Conservation (phyloP, 176 grass and related monocot species). For the Ensete ventricosum region DNA sequence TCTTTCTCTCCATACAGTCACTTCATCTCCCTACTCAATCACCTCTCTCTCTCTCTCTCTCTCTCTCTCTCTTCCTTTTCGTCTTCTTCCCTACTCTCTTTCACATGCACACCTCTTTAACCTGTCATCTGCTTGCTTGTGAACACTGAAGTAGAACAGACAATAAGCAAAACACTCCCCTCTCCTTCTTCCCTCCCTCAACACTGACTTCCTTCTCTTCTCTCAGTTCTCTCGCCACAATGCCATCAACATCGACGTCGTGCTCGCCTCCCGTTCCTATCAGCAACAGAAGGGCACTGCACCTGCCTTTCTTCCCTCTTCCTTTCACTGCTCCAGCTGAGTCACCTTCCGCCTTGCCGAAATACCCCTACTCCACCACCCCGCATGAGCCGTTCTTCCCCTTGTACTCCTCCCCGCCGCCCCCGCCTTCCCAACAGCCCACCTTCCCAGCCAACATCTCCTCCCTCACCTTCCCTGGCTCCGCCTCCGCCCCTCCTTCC, state of each 20-base stretch:
- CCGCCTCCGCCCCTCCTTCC: conserved; percentile 15
- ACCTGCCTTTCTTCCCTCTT: conserved; percentile 41
- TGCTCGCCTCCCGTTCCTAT: neutral
- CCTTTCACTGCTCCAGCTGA: conserved; percentile 26
- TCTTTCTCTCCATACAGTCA: neutral
- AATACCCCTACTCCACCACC: conserved; percentile 20
- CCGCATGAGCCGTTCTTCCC: neutral
- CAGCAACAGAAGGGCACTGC: conserved; percentile 28
- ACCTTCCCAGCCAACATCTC: conserved; percentile 30
- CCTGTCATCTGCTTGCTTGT: too few species aligned
- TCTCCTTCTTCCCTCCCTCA: neutral
- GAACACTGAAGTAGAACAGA: too few species aligned
- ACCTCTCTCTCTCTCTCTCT: too few species aligned
- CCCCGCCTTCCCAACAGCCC: neutral
- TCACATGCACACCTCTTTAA: too few species aligned
- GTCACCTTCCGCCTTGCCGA: conserved; percentile 1
- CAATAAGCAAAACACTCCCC: neutral
- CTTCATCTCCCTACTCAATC: too few species aligned
- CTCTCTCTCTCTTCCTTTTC: too few species aligned
- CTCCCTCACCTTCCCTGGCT: conserved; percentile 31
- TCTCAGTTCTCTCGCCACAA: conserved; percentile 24
- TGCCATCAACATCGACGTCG: conserved; percentile 26
- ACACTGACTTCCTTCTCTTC: neutral
- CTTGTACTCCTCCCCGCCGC: neutral
- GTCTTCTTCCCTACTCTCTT: too few species aligned